Base-by-base conservation (phyloP, 805 yeast genomes). In the Yarrowia bubula region DNA sequence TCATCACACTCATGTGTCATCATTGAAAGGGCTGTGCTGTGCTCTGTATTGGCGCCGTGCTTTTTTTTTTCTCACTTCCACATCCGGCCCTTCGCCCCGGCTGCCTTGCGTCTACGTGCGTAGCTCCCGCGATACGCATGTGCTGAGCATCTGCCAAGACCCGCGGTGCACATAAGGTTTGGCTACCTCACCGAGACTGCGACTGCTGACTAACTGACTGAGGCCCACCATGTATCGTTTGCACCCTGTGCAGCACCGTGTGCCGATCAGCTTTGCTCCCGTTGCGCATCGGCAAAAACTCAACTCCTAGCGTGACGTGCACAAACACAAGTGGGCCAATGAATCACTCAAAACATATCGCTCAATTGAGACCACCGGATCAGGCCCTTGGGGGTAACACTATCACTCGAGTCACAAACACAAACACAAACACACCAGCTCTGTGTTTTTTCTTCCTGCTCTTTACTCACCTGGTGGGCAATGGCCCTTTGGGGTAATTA, bases 401-500 rank as follows among this genome's bases (percentile, higher is more conserved):
- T 22, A 22, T 22, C 28, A 3, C 28, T 22, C 28, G 3, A 3
- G 28, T 22, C 28, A 3, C 28, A 3, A 3, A 22, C 28, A 22
- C 28, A 3, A 3, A 22, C 28, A 22, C 28, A 22, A 22, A 22
- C 47, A 42, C 47, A 42, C 13, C n/a, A 18, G 18, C n/a, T 2
- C 8, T 18, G 35, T 44, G 31, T 28, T 0, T 22, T 22, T 5
- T 22, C 5, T 22, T 5, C 28, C 28, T 3, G 28, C 28, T 22
- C 28, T 3, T 33, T 47, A 50, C 57, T 50, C 57, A 50, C 57
- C 57, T 50, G 35, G 57, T 50, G 57, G 57, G 57, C 57, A 50
- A 50, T 50, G 57, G 57, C 57, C 57, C 57, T 50, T 50, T 50
- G 57, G 57, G 43, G 43, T 50, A 50, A 50, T 50, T 50, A 50